These are phyloP conservation scores for Orbilia oligospora DNA, from an alignment of 2,329 filamentous ascomycete species.

Conservation along the genomic window DNA sequence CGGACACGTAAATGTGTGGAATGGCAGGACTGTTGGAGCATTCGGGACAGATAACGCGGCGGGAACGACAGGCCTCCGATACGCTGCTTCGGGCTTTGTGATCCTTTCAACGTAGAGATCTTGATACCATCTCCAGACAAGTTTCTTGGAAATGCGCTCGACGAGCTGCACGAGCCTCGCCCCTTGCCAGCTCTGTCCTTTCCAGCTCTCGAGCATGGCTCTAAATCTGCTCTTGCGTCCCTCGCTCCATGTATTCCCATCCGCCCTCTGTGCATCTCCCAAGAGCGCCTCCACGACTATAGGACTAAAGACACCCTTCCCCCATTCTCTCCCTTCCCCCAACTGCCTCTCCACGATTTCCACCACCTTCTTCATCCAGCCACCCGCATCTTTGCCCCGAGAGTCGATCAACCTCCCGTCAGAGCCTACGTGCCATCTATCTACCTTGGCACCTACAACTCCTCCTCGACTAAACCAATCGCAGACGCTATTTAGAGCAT, in stretches of 20 bases:
- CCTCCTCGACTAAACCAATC: conserved; percentile 93
- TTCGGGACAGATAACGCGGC: conserved; percentile 81
- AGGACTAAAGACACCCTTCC: conserved; percentile 77
- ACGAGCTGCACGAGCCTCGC: conserved; percentile 85
- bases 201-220: conserved; percentile 73
- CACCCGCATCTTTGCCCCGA: conserved; percentile 75
- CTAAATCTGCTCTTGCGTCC: conserved; percentile 66
- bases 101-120: conserved; percentile 79
- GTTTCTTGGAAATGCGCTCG: conserved; percentile 83
- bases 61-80: conserved; percentile 81
- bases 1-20: conserved; percentile 97
- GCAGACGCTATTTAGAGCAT: conserved; percentile 95
- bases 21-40: conserved; percentile 93
- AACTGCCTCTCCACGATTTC: conserved; percentile 92
- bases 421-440: conserved; percentile 94
- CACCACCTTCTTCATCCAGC: conserved; percentile 90
- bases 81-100: conserved; percentile 73
- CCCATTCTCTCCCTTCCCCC: conserved; percentile 87
- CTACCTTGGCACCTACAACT: conserved; percentile 79
- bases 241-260: conserved; percentile 65
- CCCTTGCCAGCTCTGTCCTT: conserved; percentile 86
- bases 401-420: conserved; percentile 85
- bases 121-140: conserved; percentile 88
- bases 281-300: conserved; percentile 71
- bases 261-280: conserved; percentile 69